phyloP scores from a whole-genome alignment of 2,329 filamentous ascomycete species.

The Cladosporium sp. region DNA sequence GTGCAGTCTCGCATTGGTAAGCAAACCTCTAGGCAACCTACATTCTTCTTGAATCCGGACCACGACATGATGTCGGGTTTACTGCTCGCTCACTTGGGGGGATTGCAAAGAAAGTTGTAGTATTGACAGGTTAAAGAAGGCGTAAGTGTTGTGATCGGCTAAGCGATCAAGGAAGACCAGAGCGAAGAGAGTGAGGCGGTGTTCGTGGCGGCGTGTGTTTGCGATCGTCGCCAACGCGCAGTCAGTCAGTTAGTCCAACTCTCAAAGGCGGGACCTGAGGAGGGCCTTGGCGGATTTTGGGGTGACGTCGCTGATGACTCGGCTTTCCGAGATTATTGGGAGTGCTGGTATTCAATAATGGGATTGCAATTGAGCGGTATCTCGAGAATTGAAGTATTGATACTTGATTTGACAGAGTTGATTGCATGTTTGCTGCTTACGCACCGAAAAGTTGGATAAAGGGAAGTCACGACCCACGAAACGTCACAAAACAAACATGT shows the following conservation, averaged over 20 bases:
- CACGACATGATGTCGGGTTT: constrained; percentile 57
- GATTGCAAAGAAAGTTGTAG: not conserved
- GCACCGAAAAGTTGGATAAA: too few species aligned
- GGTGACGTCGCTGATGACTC: too few species aligned
- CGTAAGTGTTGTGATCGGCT: not conserved
- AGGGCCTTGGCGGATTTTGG: too few species aligned
- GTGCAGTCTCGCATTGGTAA: constrained; percentile 27
- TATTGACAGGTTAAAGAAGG: not conserved
- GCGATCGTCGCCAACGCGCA: constrained; percentile 5
- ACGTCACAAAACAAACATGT: not conserved
- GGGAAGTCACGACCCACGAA: not conserved
- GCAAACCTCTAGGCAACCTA: constrained; percentile 30
- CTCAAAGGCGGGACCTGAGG: too few species aligned
- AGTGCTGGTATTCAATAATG: too few species aligned
- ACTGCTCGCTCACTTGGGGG: not conserved
- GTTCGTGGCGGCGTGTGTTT: not conserved
- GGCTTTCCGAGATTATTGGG: too few species aligned
- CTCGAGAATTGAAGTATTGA: too few species aligned
- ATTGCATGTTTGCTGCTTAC: too few species aligned
- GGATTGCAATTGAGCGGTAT: too few species aligned
- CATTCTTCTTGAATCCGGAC: constrained; percentile 37
- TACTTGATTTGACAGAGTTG: too few species aligned
- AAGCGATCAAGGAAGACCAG: not conserved
- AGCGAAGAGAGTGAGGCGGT: not conserved
- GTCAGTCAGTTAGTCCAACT: too few species aligned